phyloP scores from a whole-genome alignment of 2,329 filamentous ascomycete species.

The Aspergillus candidus region DNA sequence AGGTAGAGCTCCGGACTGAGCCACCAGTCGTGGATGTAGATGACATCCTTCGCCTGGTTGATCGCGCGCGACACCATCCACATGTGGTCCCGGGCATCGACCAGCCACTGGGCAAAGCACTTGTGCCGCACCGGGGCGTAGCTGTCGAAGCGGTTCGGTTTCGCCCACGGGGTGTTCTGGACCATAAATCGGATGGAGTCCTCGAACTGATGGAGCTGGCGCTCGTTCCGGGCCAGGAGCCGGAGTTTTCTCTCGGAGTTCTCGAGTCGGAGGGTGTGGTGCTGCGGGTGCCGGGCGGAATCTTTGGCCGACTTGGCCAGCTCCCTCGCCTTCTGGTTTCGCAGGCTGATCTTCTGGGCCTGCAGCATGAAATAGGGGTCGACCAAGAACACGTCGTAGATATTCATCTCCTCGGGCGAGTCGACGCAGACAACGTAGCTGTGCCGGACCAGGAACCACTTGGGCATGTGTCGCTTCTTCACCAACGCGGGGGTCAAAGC shows the following conservation, averaged over 20 bases:
- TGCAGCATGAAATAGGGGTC: constrained; percentile 81
- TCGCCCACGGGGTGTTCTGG: constrained; percentile 72
- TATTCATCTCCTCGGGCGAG: constrained; percentile 96
- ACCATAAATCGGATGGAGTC: constrained; percentile 87
- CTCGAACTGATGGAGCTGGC: constrained; percentile 84
- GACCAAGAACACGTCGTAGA: constrained; percentile 97
- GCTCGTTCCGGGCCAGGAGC: constrained; percentile 83
- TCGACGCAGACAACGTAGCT: constrained; percentile 98
- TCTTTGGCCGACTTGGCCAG: constrained; percentile 61
- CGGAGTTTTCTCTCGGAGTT: constrained; percentile 92
- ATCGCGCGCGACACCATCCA: constrained; percentile 98
- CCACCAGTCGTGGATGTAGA: constrained; percentile 99
- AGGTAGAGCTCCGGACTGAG: constrained; percentile 93
- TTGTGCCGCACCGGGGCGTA: constrained; percentile 84
- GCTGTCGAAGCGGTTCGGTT: constrained; percentile 80
- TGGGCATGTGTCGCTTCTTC: constrained; percentile 76
- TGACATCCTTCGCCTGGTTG: constrained; percentile 93
- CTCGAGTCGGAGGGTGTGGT: constrained; percentile 79
- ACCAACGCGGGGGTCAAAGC: constrained; percentile 73
- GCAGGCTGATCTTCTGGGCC: constrained; percentile 57
- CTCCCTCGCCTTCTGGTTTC: constrained; percentile 49
- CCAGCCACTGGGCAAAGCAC: constrained; percentile 91
- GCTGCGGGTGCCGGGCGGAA: constrained; percentile 57
- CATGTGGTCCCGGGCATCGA: constrained; percentile 97
- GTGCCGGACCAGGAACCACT: constrained; percentile 97